A percentile compares a stretch with the other conserved stretches of the same genome.
phyloP scores from a whole-genome alignment of 1,284 basidiomycete genomes.

The Cryptococcus deneoformans region DNA sequence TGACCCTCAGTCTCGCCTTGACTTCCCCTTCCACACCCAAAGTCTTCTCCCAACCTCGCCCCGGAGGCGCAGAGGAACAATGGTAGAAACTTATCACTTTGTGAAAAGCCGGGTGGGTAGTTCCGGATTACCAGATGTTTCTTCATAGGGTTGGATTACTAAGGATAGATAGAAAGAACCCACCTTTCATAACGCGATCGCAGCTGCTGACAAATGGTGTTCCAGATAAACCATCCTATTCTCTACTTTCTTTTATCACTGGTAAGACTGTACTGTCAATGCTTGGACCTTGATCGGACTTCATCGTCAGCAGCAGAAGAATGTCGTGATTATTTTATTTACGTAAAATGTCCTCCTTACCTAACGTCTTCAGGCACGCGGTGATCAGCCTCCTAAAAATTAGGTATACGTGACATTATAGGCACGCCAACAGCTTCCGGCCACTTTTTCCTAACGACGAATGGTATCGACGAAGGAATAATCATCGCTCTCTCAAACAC shows the following conservation, averaged over 20 bases:
- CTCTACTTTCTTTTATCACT: no score
- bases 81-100: neutral
- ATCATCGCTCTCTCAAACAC: no score
- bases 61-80: neutral
- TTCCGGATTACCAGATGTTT: conserved; percentile 5
- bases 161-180: no score
- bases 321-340: neutral
- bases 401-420: no score
- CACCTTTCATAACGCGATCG: no score
- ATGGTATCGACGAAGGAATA: no score
- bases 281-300: neutral
- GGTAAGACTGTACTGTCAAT: neutral
- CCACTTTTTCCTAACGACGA: no score
- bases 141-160: neutral
- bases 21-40: conserved; percentile 6
- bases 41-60: neutral
- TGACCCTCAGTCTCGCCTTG: conserved; percentile 5
- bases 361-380: neutral
- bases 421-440: no score
- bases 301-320: neutral
- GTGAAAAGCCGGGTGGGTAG: conserved; percentile 1
- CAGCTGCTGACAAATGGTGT: no score
- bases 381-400: neutral
- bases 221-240: no score
- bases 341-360: neutral